A percentile compares a stretch with the other conserved stretches of the same genome.
Evolutionary conservation across 257 asterid species (phyloP).

Genomic region (Fraxinus excelsior): DNA sequence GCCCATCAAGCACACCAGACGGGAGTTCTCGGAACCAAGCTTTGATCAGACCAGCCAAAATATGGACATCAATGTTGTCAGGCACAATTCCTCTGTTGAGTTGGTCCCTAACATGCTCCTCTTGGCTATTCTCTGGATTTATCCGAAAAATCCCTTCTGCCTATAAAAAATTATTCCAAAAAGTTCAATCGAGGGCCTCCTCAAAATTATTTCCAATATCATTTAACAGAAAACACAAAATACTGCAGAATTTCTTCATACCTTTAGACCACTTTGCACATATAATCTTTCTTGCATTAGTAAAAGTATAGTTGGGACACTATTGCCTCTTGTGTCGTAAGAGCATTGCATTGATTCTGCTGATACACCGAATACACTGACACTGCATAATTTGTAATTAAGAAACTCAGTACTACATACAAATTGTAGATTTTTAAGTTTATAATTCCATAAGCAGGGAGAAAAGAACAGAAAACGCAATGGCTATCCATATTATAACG

Average conservation of each 20-base stretch:
- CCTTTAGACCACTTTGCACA: conserved; percentile 85
- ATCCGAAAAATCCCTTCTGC: conserved; percentile 96
- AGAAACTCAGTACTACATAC: neutral
- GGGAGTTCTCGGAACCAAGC: conserved; percentile 99
- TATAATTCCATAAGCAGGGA: neutral
- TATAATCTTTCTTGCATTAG: conserved; percentile 85
- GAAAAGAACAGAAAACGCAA: too few relatives aligned
- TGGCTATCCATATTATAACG: neutral
- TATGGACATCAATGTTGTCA: conserved; percentile 82
- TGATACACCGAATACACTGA: conserved; percentile 94
- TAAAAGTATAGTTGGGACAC: conserved; percentile 90
- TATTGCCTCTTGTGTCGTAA: conserved; percentile 80
- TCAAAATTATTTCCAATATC: neutral
- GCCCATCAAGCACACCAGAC: conserved; percentile 83
- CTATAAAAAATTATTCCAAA: conserved; percentile 36
- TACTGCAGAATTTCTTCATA: conserved; percentile 17
- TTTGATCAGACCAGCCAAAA: conserved; percentile 90
- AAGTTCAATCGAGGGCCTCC: conserved; percentile 16
- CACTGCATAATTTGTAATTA: conserved; percentile 43
- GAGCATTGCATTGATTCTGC: conserved; percentile 98
- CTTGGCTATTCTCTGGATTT: conserved; percentile 92
- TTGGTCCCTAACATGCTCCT: conserved; percentile 84
- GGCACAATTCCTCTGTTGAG: conserved; percentile 96
- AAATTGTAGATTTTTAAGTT: neutral
- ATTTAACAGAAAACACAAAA: neutral